These are phyloP conservation scores for Microascus cirrosus DNA, from an alignment of 2,329 filamentous ascomycete genomes.

Conservation along the genomic window DNA sequence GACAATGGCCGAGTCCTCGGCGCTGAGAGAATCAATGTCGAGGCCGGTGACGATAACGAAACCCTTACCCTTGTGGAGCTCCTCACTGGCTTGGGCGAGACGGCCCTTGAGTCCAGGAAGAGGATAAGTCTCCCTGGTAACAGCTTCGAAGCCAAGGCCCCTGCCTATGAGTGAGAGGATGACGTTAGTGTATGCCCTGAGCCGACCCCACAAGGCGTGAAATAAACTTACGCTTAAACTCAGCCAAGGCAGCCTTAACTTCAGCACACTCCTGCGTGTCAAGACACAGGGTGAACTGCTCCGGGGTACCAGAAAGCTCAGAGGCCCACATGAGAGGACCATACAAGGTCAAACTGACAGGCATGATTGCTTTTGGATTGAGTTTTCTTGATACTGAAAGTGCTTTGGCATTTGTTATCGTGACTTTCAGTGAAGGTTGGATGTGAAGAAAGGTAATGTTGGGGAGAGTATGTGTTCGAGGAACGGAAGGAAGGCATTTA, in stretches of 20 bases:
- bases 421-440: neutral
- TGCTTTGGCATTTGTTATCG: neutral
- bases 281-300: constrained; percentile 8
- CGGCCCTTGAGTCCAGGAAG: constrained; percentile 22
- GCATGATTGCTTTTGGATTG: neutral
- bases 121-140: constrained; percentile 25
- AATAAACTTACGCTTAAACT: constrained; percentile 14
- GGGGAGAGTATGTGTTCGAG: too few species aligned
- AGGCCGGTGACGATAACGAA: constrained; percentile 46
- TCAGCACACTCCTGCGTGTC: constrained; percentile 9
- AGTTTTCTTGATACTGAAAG: constrained; percentile 5
- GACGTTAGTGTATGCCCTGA: neutral
- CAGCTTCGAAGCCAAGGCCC: constrained; percentile 23
- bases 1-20: constrained; percentile 41
- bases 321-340: neutral
- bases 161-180: constrained; percentile 9
- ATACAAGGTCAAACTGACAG: neutral
- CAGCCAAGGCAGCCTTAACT: constrained; percentile 13
- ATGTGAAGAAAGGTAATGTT: too few species aligned
- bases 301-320: neutral
- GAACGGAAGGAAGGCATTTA: too few species aligned
- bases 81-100: constrained; percentile 21
- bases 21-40: constrained; percentile 29
- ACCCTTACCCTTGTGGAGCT: constrained; percentile 31
- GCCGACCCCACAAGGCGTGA: too few species aligned